phyloP scores from a whole-genome alignment of 371 early-diverging fungal genomes.

The Saksenaea oblongispora region DNA sequence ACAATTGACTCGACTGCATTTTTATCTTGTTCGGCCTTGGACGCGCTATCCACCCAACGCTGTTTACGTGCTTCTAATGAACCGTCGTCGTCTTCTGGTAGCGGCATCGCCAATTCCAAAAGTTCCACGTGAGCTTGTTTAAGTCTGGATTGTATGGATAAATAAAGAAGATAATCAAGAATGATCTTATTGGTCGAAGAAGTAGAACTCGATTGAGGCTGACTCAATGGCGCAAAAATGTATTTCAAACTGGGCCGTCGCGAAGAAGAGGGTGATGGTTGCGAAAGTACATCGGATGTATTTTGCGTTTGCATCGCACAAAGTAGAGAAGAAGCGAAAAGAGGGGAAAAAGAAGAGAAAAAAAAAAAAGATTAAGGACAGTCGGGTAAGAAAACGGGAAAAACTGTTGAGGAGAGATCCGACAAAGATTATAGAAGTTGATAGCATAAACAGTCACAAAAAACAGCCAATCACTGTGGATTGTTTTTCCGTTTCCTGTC shows the following conservation, averaged over 20 bases:
- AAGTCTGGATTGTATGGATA: slow-evolving; percentile 62
- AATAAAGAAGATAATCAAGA: slow-evolving; percentile 60
- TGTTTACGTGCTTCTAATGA: slow-evolving; percentile 30
- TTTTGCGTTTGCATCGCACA: slow-evolving; percentile 9
- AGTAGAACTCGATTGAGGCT: slow-evolving; percentile 19
- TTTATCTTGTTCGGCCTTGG: slow-evolving; percentile 52
- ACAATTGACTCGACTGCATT: slow-evolving; percentile 55
- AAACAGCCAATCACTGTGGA: not conserved
- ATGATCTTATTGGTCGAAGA: slow-evolving; percentile 64
- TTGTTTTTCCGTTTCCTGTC: not conserved
- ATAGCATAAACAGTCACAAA: slow-evolving; percentile 3
- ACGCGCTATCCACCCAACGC: slow-evolving; percentile 42
- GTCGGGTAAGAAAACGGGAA: slow-evolving; percentile 4
- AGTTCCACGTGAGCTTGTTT: slow-evolving; percentile 54
- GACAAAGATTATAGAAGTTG: not conserved
- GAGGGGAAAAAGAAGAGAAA: not conserved
- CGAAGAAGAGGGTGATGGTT: not conserved
- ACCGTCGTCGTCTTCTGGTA: slow-evolving; percentile 26
- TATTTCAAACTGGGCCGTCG: slow-evolving; percentile 27
- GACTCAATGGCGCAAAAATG: slow-evolving; percentile 28
- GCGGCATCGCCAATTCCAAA: slow-evolving; percentile 36
- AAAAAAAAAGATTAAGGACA: slow-evolving; percentile 5
- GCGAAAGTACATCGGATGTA: slow-evolving; percentile 4
- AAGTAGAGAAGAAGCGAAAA: not conserved
- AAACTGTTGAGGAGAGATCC: slow-evolving; percentile 6